Evolutionary conservation across 352 stramenopile species (phyloP), one percentile per base, ranked within the genome.

Genomic region (Pythium rhizo-oryzae): DNA sequence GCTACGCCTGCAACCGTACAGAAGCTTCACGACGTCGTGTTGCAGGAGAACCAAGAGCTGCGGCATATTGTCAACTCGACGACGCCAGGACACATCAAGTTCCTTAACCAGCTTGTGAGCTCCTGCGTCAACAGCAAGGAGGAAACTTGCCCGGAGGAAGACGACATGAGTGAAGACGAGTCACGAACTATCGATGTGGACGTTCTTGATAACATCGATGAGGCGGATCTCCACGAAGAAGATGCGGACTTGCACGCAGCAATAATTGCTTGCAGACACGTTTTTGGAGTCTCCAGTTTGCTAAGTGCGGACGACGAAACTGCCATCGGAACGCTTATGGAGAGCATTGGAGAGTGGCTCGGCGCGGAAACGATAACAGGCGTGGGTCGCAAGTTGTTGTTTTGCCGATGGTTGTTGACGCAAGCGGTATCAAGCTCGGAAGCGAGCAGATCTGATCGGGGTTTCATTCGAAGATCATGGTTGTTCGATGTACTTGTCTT

Each of bases 401-500:
- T 73, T 28, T 68, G 62, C 35, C 16, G 58, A 7, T 75, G 69
- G 69, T 37, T 75, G 12, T 46, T 75, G 18, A 18, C 51, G 8
- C 46, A 49, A 25, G 51, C 51, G 33, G 52, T 23, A 5, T n/a
- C 43, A 11, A 62, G 18, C 0, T 25, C 50, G 6, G 15, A 19
- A 18, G 7, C 41, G 13, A 25, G 18, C 19, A 46, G 28, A 2
- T 59, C 33, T 5, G 59, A 39, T 15, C 57, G 30, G 2, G 53
- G 30, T 8, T 23, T 59, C 25, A 33, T 57, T 28, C 67, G 63
- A 23, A 75, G 85, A 13, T 84, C 71, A 2, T 91, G 83, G 83
- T 43, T 93, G 0, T 91, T 93, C 56, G 83, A 92, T 50, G 28
- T 83, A 5, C 23, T 87, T 6, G 79, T 88, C 19, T 69, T 92